Evolutionary conservation across 805 yeast species (phyloP), one percentile per base, ranked within the genome.

Genomic region (Kluyveromyces siamensis): DNA sequence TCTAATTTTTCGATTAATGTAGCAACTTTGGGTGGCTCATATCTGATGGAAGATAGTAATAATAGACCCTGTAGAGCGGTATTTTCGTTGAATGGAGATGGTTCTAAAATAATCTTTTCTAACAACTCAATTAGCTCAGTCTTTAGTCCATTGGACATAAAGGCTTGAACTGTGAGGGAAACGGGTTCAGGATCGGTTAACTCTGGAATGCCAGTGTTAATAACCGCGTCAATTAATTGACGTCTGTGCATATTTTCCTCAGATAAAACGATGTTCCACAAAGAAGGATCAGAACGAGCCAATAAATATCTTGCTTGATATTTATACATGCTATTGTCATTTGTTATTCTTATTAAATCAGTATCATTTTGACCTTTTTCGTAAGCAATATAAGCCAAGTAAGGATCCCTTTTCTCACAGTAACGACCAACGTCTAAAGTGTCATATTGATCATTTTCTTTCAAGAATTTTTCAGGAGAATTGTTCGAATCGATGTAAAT

Each of bases 381-480:
- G 70, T 93, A 93, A 46, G 96, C 95, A 71, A 93, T 93, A 69
- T 88, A 93, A 27, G 99, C 99, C 66, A 93, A 75, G 72, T 88
- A 93, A 53, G 99, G 99, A 64, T 93, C 99, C 71, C 99, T 86
- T 80, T 87, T 91, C 72, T 93, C 99, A 77, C 99, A 93, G 75
- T 93, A 93, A 66, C 81, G 88, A 75, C 99, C 99, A 56, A 93
- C 97, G 60, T 85, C 85, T 57, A 87, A 73, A n/a, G 98, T 84
- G 70, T 93, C 95, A 71, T 93, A 93, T 62, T 77, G 76, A 58
- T 82, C 77, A 69, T 93, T 93, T 69, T 91, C 98, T 65, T 82
- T 84, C 73, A 93, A 77, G 75, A 93, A 93, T 69, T 88, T 89
- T 68, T 93, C 99, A 37, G 99, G 98, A 58, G 89, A 85, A 74